These are phyloP conservation scores for Heliosperma pusillum DNA, from an alignment of 148 eudicot genomes.

Conservation along the genomic window DNA sequence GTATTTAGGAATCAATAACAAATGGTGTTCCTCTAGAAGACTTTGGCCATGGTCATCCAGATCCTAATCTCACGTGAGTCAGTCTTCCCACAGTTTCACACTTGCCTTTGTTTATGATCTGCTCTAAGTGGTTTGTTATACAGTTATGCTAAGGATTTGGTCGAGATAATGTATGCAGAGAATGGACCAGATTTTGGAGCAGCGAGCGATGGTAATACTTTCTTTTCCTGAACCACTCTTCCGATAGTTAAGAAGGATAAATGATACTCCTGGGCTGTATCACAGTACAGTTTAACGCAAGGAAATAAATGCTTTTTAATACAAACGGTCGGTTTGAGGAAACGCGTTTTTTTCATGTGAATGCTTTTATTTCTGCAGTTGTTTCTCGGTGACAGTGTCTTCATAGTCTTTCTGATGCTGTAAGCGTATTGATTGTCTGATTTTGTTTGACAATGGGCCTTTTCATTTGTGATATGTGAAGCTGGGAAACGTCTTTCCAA, in stretches of 20 bases:
- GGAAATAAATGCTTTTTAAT: background rate
- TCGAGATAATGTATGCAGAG: slow-evolving; percentile 66
- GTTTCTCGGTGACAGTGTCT: background rate
- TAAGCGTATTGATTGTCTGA: background rate
- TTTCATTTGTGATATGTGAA: background rate
- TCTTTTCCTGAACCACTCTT: background rate
- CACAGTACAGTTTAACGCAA: background rate
- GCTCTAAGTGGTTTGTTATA: slow-evolving; percentile 28
- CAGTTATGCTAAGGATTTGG: slow-evolving; percentile 93
- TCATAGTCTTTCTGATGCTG: background rate
- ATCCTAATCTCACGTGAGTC: slow-evolving; percentile 97
- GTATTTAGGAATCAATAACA: slow-evolving; percentile 60
- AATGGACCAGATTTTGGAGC: slow-evolving; percentile 97
- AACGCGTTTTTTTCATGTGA: no score
- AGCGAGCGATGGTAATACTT: slow-evolving; percentile 90
- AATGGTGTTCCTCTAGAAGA: slow-evolving; percentile 98
- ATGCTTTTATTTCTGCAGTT: slow-evolving; percentile 5
- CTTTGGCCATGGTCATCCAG: slow-evolving; percentile 99
- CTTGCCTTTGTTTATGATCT: slow-evolving; percentile 4
- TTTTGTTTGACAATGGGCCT: background rate
- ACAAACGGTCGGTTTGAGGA: background rate
- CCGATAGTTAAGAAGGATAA: background rate
- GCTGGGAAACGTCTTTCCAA: background rate
- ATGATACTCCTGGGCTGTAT: background rate
- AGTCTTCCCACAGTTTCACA: background rate